Base-by-base conservation (phyloP, 768 basidiomycete genomes). In the Russula griseocarnosa region DNA sequence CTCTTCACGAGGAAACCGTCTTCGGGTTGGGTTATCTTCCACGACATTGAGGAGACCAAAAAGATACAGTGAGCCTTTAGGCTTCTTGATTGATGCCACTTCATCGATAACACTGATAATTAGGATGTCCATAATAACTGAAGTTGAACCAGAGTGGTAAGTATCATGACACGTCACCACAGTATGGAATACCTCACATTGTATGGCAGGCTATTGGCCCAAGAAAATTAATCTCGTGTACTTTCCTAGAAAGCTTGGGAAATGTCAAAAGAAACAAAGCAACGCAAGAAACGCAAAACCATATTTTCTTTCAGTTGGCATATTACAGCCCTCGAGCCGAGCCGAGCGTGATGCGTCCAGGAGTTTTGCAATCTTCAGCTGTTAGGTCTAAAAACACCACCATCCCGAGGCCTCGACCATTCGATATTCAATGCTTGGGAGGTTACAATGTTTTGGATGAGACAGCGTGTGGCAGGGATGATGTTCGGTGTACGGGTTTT, bases 1-100 rank as follows among this genome's bases (percentile, higher is more conserved):
- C 76, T 98, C 57, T 98, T 98, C 72, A 97, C 93, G 0, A 79
- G 97, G 49, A 94, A 92, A 71, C 91, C 97, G 10, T 82, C 86
- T 26, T 88, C 89, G 1, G 91, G 92, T 8, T 98, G 94, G 92
- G 91, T 99, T 4, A 79, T 99, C 10, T 98, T 88, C 71, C 94
- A 98, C 70, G 94, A 98, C 73, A 86, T 97, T 78, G 88, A 98
- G 70, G 96, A 98, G 74, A 98, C 97, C 0, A 95, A 93, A 68
- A 97, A 94, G 72, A 87, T 86, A 47, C 95, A 92, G 91, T 92
- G 69, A 70, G 90, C 73, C 24, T 36, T 49, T 30, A 42, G 1
- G 24, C 28, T 8, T 47, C 5, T 47, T 32, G 28, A n/a, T 14
- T 42, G 34, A 34, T 5, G 55, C 53, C 24, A 20, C 63, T 67